Evolutionary conservation across 306 rosid genomes (phyloP).

Genomic region (Begonia loranthoides): DNA sequence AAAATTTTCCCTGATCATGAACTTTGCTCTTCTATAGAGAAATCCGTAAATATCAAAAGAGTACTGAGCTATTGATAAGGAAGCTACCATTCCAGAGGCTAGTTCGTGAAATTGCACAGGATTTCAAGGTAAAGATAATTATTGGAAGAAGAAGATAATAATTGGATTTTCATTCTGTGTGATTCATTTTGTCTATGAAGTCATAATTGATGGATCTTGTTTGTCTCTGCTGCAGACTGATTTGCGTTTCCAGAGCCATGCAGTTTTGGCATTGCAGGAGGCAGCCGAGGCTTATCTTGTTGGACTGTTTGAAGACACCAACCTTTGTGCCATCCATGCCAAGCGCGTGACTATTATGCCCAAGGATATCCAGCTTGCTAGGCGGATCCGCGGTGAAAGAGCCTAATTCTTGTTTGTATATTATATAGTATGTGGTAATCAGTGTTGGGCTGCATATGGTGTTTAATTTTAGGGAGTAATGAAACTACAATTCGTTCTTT

Average conservation of each 20-base stretch:
- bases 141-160: not conserved
- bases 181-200: no score
- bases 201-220: not conserved
- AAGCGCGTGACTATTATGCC: constrained; percentile 1
- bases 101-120: constrained; percentile 85
- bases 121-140: constrained; percentile 38
- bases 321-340: not conserved
- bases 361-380: constrained; percentile 2
- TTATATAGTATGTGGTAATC: not conserved
- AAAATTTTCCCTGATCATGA: not conserved
- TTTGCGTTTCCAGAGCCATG: constrained; percentile 3
- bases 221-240: not conserved
- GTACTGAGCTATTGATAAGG: constrained; percentile 73
- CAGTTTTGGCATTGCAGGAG: constrained; percentile 1
- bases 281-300: constrained; percentile 4
- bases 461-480: constrained; percentile 6
- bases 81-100: constrained; percentile 81
- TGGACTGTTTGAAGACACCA: constrained; percentile 3
- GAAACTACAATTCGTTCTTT: not conserved
- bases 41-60: constrained; percentile 77
- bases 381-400: constrained; percentile 1
- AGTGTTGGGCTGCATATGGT: constrained; percentile 35
- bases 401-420: not conserved
- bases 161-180: not conserved
- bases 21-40: constrained; percentile 22